A percentile compares a stretch with the other conserved stretches of the same genome.
Evolutionary conservation across 192 early-diverging fungal species (phyloP).

Genomic region (Gonapodya prolifera): DNA sequence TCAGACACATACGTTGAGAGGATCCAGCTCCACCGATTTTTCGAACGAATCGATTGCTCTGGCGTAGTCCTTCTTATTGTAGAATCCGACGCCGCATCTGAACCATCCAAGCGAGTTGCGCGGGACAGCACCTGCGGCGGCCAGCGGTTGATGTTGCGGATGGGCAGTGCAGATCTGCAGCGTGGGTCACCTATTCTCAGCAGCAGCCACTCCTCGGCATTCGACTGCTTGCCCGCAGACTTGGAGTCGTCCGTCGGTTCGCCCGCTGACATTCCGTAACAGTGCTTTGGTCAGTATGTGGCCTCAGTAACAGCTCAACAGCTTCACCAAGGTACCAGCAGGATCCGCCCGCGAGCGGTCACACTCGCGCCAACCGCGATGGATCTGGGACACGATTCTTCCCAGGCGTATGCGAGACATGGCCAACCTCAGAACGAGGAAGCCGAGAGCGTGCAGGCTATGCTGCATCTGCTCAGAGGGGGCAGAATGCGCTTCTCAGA

Average conservation of each 20-base stretch:
- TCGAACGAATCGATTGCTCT: slow-evolving; percentile 46
- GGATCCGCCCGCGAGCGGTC: neutral
- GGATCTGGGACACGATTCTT: neutral
- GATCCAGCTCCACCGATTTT: slow-evolving; percentile 39
- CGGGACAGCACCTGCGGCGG: slow-evolving; percentile 28
- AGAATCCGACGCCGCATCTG: slow-evolving; percentile 45
- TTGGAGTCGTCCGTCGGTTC: neutral
- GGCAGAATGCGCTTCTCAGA: neutral
- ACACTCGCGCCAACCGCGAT: neutral
- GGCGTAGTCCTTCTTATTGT: slow-evolving; percentile 49
- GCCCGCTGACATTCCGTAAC: neutral
- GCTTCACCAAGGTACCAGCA: neutral
- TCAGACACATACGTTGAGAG: slow-evolving; percentile 28
- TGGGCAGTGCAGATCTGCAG: no score
- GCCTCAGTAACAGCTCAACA: no score
- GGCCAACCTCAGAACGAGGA: neutral
- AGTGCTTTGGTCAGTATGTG: neutral
- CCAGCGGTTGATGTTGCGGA: no score
- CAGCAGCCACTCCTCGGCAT: slow-evolving; percentile 33
- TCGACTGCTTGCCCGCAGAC: slow-evolving; percentile 7
- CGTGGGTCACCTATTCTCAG: slow-evolving; percentile 15
- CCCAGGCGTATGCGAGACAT: neutral
- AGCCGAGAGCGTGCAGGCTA: neutral
- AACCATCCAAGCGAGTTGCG: slow-evolving; percentile 50
- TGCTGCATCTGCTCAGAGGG: neutral